These are phyloP conservation scores for Umbelopsis sp. DNA, from an alignment of 371 early-diverging fungal genomes.

Conservation along the genomic window DNA sequence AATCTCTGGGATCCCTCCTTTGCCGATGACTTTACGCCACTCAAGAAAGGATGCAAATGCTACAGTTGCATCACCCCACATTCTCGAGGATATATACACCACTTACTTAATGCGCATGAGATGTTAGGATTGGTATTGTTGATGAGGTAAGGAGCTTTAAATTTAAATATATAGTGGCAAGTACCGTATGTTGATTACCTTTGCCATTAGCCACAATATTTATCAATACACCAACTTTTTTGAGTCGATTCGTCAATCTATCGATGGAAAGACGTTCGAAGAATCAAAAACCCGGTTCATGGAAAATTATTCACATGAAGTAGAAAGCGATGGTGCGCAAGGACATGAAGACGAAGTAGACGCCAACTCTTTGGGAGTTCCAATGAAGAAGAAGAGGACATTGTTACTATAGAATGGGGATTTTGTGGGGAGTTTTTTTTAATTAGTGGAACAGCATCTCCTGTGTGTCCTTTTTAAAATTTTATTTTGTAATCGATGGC, in stretches of 20 bases:
- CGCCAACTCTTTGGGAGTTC: slow-evolving; percentile 41
- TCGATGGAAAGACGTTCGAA: slow-evolving; percentile 58
- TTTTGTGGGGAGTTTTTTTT: no score
- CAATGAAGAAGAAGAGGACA: slow-evolving; percentile 48
- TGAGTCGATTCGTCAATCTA: slow-evolving; percentile 58
- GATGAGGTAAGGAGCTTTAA: slow-evolving; percentile 52
- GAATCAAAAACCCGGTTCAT: slow-evolving; percentile 49
- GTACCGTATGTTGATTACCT: neutral
- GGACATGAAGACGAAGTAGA: slow-evolving; percentile 46
- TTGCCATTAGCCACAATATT: slow-evolving; percentile 63
- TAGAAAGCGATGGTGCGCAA: slow-evolving; percentile 35
- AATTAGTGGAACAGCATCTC: no score
- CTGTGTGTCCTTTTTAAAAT: no score
- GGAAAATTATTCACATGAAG: slow-evolving; percentile 40
- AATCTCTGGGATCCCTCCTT: slow-evolving; percentile 58
- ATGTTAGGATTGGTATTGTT: slow-evolving; percentile 80
- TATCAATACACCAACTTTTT: slow-evolving; percentile 69
- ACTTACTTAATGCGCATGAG: slow-evolving; percentile 75
- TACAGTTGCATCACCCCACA: slow-evolving; percentile 69
- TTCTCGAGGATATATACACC: slow-evolving; percentile 78
- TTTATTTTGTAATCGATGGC: no score
- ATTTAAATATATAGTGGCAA: neutral
- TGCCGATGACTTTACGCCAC: slow-evolving; percentile 60
- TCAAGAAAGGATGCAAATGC: slow-evolving; percentile 66
- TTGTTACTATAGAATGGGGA: slow-evolving; percentile 27